These are phyloP conservation scores for Macrophomina phaseolina DNA, from an alignment of 2,329 filamentous ascomycete species.

Conservation along the genomic window DNA sequence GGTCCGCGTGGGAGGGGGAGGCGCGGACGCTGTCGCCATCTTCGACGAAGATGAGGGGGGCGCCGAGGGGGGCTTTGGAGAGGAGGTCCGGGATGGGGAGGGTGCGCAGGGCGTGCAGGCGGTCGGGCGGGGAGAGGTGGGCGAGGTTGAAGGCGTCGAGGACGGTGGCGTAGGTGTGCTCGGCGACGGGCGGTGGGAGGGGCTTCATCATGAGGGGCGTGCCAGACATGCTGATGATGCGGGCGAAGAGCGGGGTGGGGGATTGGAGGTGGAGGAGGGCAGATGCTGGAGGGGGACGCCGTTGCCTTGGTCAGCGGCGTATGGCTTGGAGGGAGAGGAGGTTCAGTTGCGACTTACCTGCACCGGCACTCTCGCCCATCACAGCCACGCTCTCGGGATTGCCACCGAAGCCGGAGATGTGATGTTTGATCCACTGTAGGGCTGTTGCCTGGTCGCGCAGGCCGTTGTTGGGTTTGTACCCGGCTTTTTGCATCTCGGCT, in stretches of 20 bases:
- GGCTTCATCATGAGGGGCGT: slow-evolving; percentile 48
- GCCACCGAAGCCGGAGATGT: slow-evolving; percentile 48
- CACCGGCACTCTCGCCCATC: slow-evolving; percentile 57
- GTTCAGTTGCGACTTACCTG: slow-evolving; percentile 39
- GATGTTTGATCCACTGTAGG: slow-evolving; percentile 44
- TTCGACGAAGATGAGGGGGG: slow-evolving; percentile 42
- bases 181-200: slow-evolving; percentile 46
- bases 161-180: slow-evolving; percentile 50
- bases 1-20: slow-evolving; percentile 24
- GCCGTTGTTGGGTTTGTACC: slow-evolving; percentile 44
- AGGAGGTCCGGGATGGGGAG: slow-evolving; percentile 51
- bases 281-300: slow-evolving; percentile 2
- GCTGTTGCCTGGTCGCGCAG: slow-evolving; percentile 44
- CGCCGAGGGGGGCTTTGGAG: slow-evolving; percentile 45
- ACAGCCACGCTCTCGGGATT: slow-evolving; percentile 46
- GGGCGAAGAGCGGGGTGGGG: slow-evolving; percentile 48
- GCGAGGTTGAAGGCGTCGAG: slow-evolving; percentile 49
- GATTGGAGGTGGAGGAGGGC: slow-evolving; percentile 36
- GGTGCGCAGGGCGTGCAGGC: slow-evolving; percentile 49
- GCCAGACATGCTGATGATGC: slow-evolving; percentile 39
- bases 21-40: slow-evolving; percentile 6
- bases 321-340: not conserved
- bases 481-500: slow-evolving; percentile 52
- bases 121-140: slow-evolving; percentile 45
- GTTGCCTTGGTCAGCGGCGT: slow-evolving; percentile 28